A percentile compares a stretch with the other conserved stretches of the same genome.
Evolutionary conservation across 2,329 filamentous ascomycete species (phyloP).

Genomic region (Meredithiella fracta): DNA sequence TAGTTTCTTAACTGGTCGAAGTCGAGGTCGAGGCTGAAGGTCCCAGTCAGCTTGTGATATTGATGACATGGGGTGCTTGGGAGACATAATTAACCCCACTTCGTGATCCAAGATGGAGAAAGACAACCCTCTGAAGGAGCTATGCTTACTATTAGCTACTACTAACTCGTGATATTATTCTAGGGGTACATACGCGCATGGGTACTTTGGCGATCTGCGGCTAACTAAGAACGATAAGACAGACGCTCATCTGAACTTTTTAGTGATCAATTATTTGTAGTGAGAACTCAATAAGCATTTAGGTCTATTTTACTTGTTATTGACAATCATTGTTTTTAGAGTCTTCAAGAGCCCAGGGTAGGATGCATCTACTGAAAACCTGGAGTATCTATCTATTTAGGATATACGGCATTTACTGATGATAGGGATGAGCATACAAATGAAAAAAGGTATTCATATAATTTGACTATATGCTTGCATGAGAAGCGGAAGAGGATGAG

Average conservation of each 20-base stretch:
- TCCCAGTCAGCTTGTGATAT: too few relatives aligned
- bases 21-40: too few relatives aligned
- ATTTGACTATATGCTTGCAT: not conserved
- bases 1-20: not conserved
- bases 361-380: conserved; percentile 2
- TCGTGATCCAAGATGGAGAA: too few relatives aligned
- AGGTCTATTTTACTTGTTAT: too few relatives aligned
- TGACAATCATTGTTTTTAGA: not conserved
- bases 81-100: too few relatives aligned
- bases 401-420: not conserved
- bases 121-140: too few relatives aligned
- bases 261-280: too few relatives aligned
- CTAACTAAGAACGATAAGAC: not conserved
- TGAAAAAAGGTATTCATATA: too few relatives aligned
- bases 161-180: too few relatives aligned
- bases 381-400: conserved; percentile 12
- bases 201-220: not conserved
- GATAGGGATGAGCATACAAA: not conserved
- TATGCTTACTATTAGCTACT: too few relatives aligned
- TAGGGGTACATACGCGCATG: not conserved
- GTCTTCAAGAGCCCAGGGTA: not conserved
- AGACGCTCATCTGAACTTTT: not conserved
- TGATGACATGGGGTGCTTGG: too few relatives aligned
- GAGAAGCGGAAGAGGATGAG: not conserved
- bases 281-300: too few relatives aligned